phyloP scores from a whole-genome alignment of 768 basidiomycete genomes.

The Tylopilus sp. region DNA sequence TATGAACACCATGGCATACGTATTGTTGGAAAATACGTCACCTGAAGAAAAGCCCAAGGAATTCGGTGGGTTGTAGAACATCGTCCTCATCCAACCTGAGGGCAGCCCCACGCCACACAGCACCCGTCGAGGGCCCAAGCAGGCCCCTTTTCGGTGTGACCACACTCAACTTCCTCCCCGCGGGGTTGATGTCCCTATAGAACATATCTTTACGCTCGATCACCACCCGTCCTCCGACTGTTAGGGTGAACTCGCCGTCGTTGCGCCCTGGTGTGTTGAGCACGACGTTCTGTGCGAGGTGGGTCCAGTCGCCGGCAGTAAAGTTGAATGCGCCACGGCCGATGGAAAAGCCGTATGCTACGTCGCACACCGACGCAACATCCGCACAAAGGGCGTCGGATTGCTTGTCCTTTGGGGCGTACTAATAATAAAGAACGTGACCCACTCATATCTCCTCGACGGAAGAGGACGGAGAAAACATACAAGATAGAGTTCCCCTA shows the following conservation, averaged over 20 bases:
- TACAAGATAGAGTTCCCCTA: slow-evolving; percentile 76
- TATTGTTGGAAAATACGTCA: slow-evolving; percentile 21
- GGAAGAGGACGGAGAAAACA: slow-evolving; percentile 20
- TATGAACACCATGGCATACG: not conserved
- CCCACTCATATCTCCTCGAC: not conserved
- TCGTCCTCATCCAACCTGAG: not conserved
- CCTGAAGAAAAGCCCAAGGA: slow-evolving; percentile 71
- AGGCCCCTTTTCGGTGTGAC: not conserved
- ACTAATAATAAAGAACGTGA: slow-evolving; percentile 39
- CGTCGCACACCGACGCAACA: slow-evolving; percentile 58
- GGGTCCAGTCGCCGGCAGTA: slow-evolving; percentile 65
- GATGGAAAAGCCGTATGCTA: slow-evolving; percentile 68
- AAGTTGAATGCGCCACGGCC: slow-evolving; percentile 71
- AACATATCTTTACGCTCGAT: slow-evolving; percentile 56
- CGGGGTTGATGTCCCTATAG: slow-evolving; percentile 48
- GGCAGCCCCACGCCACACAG: not conserved
- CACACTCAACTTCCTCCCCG: not conserved
- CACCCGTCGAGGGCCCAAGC: not conserved
- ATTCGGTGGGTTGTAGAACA: not conserved
- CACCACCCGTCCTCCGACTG: slow-evolving; percentile 55
- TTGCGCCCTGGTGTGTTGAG: slow-evolving; percentile 73
- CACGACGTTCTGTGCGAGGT: slow-evolving; percentile 59
- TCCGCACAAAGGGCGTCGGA: slow-evolving; percentile 55
- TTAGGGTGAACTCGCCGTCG: slow-evolving; percentile 62
- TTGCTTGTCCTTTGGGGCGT: slow-evolving; percentile 73